Percentiles rank a stretch among this genome's conserved stretches.
phyloP scores from a whole-genome alignment of 148 eudicot species.

The Hydrangea macrophylla region DNA sequence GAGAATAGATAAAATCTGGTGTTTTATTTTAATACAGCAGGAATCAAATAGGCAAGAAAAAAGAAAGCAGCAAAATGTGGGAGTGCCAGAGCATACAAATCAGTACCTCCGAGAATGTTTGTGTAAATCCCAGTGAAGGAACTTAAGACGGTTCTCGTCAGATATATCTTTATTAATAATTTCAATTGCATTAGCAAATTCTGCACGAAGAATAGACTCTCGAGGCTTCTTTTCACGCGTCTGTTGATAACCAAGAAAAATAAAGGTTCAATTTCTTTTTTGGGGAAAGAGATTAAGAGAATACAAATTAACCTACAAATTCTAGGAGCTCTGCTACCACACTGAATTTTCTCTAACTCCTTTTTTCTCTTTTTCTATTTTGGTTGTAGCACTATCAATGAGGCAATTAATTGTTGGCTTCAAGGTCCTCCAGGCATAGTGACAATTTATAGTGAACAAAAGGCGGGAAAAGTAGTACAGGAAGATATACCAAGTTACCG shows the following conservation, averaged over 20 bases:
- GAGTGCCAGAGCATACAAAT: not conserved
- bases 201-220: conserved; percentile 60
- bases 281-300: too few species aligned
- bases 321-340: not conserved
- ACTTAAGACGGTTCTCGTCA: conserved; percentile 52
- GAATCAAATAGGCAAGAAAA: not conserved
- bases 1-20: conserved; percentile 2
- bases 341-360: too few species aligned
- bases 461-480: conserved; percentile 1
- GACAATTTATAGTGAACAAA: not conserved
- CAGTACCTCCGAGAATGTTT: conserved; percentile 58
- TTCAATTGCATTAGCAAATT: conserved; percentile 68
- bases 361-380: not conserved
- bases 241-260: too few species aligned
- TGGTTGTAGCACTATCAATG: not conserved
- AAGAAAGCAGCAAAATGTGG: not conserved
- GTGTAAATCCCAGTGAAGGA: conserved; percentile 63
- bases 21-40: not conserved
- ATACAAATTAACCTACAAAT: too few species aligned
- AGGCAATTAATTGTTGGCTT: not conserved
- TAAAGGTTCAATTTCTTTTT: too few species aligned
- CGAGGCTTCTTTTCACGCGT: conserved; percentile 60
- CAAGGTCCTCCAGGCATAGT: not conserved
- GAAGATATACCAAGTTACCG: not conserved
- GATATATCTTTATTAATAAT: conserved; percentile 47